Base-by-base conservation (phyloP, 805 yeast species). In the Yamadazyma nakazawae region DNA sequence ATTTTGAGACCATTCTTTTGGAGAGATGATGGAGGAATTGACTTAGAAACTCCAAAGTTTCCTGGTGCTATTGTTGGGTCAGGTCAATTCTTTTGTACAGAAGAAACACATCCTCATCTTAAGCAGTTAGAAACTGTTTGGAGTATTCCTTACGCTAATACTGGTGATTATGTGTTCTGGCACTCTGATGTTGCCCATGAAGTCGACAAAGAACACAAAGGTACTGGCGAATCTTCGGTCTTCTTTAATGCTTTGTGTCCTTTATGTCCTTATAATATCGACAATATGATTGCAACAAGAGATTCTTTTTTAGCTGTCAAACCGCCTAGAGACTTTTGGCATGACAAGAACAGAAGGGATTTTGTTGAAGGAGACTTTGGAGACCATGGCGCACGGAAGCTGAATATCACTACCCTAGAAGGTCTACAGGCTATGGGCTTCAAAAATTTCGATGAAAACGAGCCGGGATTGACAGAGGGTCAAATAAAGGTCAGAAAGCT, bases 121-220 rank as follows among this genome's bases (percentile, higher is more conserved):
- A 40, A 60, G 6, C 65, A 61, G n/a, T 49, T 51, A 1, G 49
- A 53, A n/a, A 48, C 64, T 2, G 65, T 72, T 59, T 60, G 62
- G 11, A 52, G 64, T 1, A 55, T 71, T 34, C 76, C 78, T 6
- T 52, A 58, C 14, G 72, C 72, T n/a, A 43, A 62, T 2, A 64
- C 73, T 11, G 78, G 78, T 5, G 76, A 72, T 53, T 61, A 58
- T 47, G 73, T 74, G 0, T 64, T 66, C 43, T 73, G 77, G 77
- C 78, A 74, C 46, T 61, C 68, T 44, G 78, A 72, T 49, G 43
- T 62, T 21, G 61, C 66, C 13, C 78, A 74, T 51, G 67, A 67
- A 11, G 75, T 74, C 21, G 77, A 74, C 43, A 49, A 57, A 16
- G 61, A 53, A 4, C 74, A 68, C 48, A 46, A 45, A 6, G 75